Evolutionary conservation across 2,329 filamentous ascomycete genomes (phyloP), one percentile per base, ranked within the genome.

Genomic region (Alternaria burnsii): DNA sequence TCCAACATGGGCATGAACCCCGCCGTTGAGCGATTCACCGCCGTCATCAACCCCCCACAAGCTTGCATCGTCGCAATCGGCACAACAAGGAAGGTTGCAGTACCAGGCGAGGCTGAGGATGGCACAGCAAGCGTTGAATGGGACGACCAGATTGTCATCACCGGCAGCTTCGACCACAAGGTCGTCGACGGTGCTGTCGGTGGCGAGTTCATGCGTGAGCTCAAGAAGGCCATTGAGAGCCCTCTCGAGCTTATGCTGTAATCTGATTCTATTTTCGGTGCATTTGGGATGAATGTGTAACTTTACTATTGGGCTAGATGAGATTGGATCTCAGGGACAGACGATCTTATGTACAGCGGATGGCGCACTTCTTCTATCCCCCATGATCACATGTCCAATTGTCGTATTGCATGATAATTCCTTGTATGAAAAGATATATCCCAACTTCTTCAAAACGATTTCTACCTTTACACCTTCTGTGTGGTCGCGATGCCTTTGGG

Each of bases 1-100:
- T 97, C 92, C 84, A 99, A 99, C 89, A 97, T 99, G 95, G 95
- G 95, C 82, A 99, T 99, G 95, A 99, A 99, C 88, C 78, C 89
- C 48, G 94, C 95, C 52, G 90, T 99, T 66, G 94, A 98, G 83
- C 89, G 94, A 80, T 99, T 99, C 84, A 98, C 95, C 53, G 95
- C 95, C 71, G 91, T 99, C 77, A 97, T 99, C 87, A 99, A 99
- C 88, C 95, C 96, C 69, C 95, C 95, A 55, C 96, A 99, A 85
- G 92, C 95, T 55, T 91, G 89, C 77, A 99, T 99, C 79, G 87
- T 99, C 66, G 94, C 95, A 56, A 92, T 99, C 61, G 95, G 96
- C 75, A 96, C 93, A 69, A 93, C 92, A 73, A 91, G 92, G 84
- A 98, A 98, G 90, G 94, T 98, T 55, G 92, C 96, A 47, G 84